A percentile compares a stretch with the other conserved stretches of the same genome.
phyloP scores from a whole-genome alignment of 2,329 filamentous ascomycete genomes.

The Cyphellophora europaea region DNA sequence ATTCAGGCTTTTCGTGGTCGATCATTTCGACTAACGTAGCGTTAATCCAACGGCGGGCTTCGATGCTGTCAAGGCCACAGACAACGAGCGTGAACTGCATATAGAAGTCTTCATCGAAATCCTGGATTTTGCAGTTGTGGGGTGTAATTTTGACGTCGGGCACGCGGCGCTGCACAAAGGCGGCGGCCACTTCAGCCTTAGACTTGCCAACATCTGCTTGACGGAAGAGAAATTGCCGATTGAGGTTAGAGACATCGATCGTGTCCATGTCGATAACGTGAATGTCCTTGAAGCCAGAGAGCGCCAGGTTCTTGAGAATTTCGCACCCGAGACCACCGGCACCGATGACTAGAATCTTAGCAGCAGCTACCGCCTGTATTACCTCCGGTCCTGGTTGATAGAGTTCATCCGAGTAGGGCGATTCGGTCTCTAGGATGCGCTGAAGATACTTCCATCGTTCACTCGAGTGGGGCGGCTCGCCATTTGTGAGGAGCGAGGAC shows the following conservation, averaged over 20 bases:
- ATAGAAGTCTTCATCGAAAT: conserved; percentile 93
- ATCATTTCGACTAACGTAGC: conserved; percentile 85
- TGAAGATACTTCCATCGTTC: conserved; percentile 64
- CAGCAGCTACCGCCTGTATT: conserved; percentile 51
- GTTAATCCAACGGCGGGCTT: conserved; percentile 98
- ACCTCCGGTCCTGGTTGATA: conserved; percentile 42
- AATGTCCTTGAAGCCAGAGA: conserved; percentile 93
- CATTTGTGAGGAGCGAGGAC: neutral
- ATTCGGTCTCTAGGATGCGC: conserved; percentile 63
- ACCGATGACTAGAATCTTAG: conserved; percentile 64
- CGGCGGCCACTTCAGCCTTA: conserved; percentile 87
- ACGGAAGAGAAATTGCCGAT: conserved; percentile 94
- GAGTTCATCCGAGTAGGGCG: conserved; percentile 70
- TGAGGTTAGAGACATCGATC: conserved; percentile 96
- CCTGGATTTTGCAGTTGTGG: conserved; percentile 90
- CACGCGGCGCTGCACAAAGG: conserved; percentile 82
- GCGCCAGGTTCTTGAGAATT: conserved; percentile 88
- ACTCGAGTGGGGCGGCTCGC: neutral
- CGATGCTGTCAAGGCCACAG: conserved; percentile 92
- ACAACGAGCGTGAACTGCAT: conserved; percentile 92
- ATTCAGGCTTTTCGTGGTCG: conserved; percentile 71
- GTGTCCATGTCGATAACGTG: conserved; percentile 99
- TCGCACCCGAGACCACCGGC: conserved; percentile 93
- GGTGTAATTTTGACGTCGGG: conserved; percentile 87
- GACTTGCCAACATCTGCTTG: conserved; percentile 82